A percentile compares a stretch with the other conserved stretches of the same genome.
These are phyloP conservation scores for Hypoxylon lenormandii DNA, from an alignment of 495 filamentous ascomycete species.

Conservation along the genomic window DNA sequence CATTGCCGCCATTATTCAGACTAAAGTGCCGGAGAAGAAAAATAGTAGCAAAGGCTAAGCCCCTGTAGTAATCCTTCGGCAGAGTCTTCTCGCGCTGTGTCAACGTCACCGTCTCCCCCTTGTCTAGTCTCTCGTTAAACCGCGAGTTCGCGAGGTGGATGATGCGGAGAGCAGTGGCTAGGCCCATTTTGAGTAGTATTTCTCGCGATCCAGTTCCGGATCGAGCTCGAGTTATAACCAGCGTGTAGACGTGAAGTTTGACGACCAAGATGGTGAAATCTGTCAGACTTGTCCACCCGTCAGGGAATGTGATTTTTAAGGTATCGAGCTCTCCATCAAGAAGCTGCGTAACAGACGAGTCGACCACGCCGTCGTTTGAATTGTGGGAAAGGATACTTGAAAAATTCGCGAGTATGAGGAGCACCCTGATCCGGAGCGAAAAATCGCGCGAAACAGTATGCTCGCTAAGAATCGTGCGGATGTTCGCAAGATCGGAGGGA, in stretches of 20 bases:
- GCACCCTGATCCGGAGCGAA: conserved; percentile 39
- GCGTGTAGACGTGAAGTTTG: conserved; percentile 44
- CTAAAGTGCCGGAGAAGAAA: conserved; percentile 47
- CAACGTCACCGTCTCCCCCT: conserved; percentile 6
- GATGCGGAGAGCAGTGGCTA: conserved; percentile 37
- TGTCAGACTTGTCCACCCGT: conserved; percentile 43
- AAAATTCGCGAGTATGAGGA: conserved; percentile 43
- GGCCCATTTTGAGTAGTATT: conserved; percentile 43
- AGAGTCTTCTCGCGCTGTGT: conserved; percentile 30
- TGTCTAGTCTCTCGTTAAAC: conserved; percentile 29
- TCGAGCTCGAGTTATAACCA: conserved; percentile 42
- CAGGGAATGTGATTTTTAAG: conserved; percentile 38
- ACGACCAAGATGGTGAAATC: conserved; percentile 41
- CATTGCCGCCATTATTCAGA: conserved; percentile 31
- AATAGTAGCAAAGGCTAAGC: conserved; percentile 45
- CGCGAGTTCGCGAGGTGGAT: conserved; percentile 40
- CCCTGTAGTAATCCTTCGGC: conserved; percentile 46
- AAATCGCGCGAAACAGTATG: conserved; percentile 44
- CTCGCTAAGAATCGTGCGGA: conserved; percentile 37
- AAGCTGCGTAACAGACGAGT: conserved; percentile 50
- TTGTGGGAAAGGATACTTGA: conserved; percentile 44
- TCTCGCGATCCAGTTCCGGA: conserved; percentile 34
- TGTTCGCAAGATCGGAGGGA: conserved; percentile 45
- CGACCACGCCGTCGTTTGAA: conserved; percentile 46
- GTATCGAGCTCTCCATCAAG: conserved; percentile 50